Percentiles rank a stretch among this genome's conserved stretches.
phyloP scores from a whole-genome alignment of 2,329 filamentous ascomycete genomes.

The Fusarium nelsonii region DNA sequence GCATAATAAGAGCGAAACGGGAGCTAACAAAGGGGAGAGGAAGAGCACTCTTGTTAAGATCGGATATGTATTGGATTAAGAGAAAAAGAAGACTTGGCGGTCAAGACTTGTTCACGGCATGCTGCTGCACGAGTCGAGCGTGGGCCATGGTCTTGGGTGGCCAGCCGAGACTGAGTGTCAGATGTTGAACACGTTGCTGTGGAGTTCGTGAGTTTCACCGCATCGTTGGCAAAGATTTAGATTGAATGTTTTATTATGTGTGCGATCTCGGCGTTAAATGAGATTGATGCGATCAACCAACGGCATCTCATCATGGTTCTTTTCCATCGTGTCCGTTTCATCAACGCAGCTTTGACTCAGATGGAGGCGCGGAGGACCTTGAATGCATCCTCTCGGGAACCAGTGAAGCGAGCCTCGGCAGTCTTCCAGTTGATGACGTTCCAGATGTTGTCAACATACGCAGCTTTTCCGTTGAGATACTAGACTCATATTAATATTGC shows the following conservation, averaged over 20 bases:
- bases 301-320: neutral
- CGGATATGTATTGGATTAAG: neutral
- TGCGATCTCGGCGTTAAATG: neutral
- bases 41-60: neutral
- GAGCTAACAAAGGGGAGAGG: neutral
- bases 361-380: conserved; percentile 59
- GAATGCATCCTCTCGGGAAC: conserved; percentile 61
- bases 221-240: neutral
- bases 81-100: conserved; percentile 16
- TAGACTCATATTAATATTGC: conserved; percentile 52
- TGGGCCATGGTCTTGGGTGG: conserved; percentile 24
- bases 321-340: neutral
- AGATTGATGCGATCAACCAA: too few species aligned
- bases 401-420: conserved; percentile 71
- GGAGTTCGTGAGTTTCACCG: conserved; percentile 11
- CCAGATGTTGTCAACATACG: conserved; percentile 83
- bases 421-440: conserved; percentile 83
- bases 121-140: conserved; percentile 31
- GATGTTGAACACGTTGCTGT: conserved; percentile 38
- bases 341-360: conserved; percentile 35
- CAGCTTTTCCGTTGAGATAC: conserved; percentile 81
- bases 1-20: neutral
- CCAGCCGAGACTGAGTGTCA: conserved; percentile 43
- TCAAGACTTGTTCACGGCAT: conserved; percentile 22
- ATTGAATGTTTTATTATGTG: neutral